Evolutionary conservation across 208 protist genomes (phyloP).

Genomic region (Herpetomonas tarakana): DNA sequence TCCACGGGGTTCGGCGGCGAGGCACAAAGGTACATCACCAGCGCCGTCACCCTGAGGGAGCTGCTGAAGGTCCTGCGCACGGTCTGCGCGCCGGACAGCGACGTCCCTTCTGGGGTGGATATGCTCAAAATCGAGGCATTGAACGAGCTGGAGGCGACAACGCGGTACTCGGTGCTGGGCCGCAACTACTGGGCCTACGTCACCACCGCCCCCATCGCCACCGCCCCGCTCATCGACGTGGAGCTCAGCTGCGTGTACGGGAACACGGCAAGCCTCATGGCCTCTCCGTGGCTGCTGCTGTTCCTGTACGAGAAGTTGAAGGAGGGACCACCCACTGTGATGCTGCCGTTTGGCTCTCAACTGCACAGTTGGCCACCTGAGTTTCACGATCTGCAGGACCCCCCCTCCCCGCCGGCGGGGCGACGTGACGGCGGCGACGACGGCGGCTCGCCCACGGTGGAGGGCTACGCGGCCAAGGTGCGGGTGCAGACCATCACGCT

Average conservation of each 20-base stretch:
- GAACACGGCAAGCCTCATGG: slow-evolving; percentile 72
- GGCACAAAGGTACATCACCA: slow-evolving; percentile 82
- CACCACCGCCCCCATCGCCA: slow-evolving; percentile 53
- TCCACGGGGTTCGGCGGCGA: slow-evolving; percentile 65
- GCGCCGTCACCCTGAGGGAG: slow-evolving; percentile 71
- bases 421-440: neutral
- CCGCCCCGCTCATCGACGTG: slow-evolving; percentile 67
- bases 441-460: neutral
- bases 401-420: too few species aligned
- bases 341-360: slow-evolving; percentile 67
- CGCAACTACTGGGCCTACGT: slow-evolving; percentile 87
- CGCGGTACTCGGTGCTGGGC: slow-evolving; percentile 81
- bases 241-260: slow-evolving; percentile 78
- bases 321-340: slow-evolving; percentile 49
- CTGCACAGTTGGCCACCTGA: slow-evolving; percentile 55
- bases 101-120: slow-evolving; percentile 53
- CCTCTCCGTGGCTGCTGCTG: slow-evolving; percentile 80
- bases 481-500: slow-evolving; percentile 69
- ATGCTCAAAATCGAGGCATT: slow-evolving; percentile 89
- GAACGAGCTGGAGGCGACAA: slow-evolving; percentile 86
- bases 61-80: slow-evolving; percentile 58
- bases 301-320: slow-evolving; percentile 57
- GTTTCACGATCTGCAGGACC: slow-evolving; percentile 36
- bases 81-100: slow-evolving; percentile 37
- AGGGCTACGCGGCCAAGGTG: slow-evolving; percentile 37